phyloP scores from a whole-genome alignment of 129 eudicot species.

The Deinandra increscens region DNA sequence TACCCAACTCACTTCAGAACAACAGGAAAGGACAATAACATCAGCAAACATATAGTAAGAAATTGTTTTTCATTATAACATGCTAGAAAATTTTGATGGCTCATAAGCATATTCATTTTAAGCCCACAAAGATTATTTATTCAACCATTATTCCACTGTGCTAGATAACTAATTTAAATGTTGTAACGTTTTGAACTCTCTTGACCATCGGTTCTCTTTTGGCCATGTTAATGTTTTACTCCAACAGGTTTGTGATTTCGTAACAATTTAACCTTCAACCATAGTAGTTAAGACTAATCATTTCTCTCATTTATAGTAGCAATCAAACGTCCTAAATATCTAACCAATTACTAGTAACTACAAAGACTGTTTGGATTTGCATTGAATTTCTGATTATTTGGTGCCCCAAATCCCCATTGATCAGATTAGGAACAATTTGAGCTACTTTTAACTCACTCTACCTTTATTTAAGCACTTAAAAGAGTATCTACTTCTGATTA shows the following conservation, averaged over 20 bases:
- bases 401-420: not conserved
- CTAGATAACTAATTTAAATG: not conserved
- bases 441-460: not conserved
- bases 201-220: not conserved
- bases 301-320: not conserved
- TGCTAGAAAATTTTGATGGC: not conserved
- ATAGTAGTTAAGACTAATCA: conserved; percentile 1
- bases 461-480: not conserved
- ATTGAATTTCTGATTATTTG: not conserved
- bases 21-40: not conserved
- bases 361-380: not conserved
- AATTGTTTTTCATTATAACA: not conserved
- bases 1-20: too few species aligned
- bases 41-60: not conserved
- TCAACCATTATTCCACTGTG: not conserved
- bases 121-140: not conserved
- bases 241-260: not conserved
- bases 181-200: not conserved
- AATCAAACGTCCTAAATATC: not conserved
- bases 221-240: too few species aligned
- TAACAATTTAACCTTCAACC: not conserved
- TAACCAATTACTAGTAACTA: not conserved
- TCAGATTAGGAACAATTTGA: not conserved
- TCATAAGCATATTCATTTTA: not conserved
- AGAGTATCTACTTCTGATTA: not conserved